Conservation (phyloP, 805 yeast genomes). For the Metschnikowia picachoensis region DNA sequence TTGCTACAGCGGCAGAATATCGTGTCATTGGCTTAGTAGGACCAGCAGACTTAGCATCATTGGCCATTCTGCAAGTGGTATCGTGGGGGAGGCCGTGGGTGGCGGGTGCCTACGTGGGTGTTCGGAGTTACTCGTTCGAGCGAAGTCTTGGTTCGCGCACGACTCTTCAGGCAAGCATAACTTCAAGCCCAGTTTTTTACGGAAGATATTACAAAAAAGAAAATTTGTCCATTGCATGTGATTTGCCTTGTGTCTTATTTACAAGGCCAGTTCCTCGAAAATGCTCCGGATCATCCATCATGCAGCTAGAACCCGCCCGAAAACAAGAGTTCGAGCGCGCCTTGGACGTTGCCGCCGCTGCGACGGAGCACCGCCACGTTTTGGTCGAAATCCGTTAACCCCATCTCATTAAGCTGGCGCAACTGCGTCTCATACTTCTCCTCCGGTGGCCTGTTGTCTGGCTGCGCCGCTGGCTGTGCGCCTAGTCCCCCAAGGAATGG, state of each 20-base stretch:
- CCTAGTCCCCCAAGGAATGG: conserved; percentile 47
- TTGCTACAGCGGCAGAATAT: background rate
- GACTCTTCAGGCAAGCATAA: background rate
- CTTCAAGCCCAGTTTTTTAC: background rate
- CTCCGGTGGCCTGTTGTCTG: conserved; percentile 44
- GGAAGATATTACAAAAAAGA: background rate
- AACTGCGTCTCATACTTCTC: conserved; percentile 42
- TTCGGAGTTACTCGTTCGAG: background rate
- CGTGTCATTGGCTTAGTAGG: no score
- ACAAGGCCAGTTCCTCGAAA: no score
- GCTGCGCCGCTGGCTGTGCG: conserved; percentile 25
- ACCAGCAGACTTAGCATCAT: no score
- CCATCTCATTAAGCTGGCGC: conserved; percentile 47
- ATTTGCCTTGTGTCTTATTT: background rate
- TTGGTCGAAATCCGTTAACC: conserved; percentile 86
- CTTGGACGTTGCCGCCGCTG: conserved; percentile 96
- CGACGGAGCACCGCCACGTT: conserved; percentile 90
- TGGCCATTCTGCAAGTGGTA: no score
- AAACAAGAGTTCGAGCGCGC: conserved; percentile 85
- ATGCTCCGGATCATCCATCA: no score
- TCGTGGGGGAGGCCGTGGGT: no score
- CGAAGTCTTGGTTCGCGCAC: conserved; percentile 12
- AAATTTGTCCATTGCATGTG: background rate
- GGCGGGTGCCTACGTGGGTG: background rate
- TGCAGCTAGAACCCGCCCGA: conserved; percentile 7